Evolutionary conservation across 2,329 filamentous ascomycete species (phyloP).

Genomic region (Cordyceps farinosa): DNA sequence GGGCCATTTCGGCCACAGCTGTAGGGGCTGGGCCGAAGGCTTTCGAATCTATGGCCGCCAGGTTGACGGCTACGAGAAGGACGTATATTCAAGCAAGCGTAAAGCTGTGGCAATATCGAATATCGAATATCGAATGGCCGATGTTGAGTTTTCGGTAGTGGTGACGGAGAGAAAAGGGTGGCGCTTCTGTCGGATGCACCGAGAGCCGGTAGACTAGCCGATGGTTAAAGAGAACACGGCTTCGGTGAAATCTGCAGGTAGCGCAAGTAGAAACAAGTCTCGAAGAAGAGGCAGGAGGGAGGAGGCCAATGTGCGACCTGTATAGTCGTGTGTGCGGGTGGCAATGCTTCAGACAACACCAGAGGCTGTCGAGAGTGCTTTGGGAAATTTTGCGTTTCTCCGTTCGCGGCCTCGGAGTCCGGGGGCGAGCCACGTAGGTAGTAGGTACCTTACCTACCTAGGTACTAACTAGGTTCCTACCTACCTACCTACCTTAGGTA

Average conservation of each 20-base stretch:
- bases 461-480: neutral
- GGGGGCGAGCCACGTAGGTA: constrained; percentile 17
- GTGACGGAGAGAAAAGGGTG: constrained; percentile 9
- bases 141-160: neutral
- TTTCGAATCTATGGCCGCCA: constrained; percentile 60
- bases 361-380: constrained; percentile 25
- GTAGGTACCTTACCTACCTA: neutral
- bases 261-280: neutral
- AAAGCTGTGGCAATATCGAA: neutral
- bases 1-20: constrained; percentile 68
- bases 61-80: constrained; percentile 46
- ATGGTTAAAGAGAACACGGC: neutral
- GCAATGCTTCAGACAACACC: constrained; percentile 12
- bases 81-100: neutral
- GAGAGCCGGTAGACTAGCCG: constrained; percentile 3
- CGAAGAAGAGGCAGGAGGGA: neutral
- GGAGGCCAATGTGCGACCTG: neutral
- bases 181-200: constrained; percentile 9
- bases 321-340: neutral
- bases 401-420: constrained; percentile 38
- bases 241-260: neutral
- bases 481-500: neutral
- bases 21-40: constrained; percentile 60
- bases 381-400: constrained; percentile 34
- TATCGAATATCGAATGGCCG: neutral